These are phyloP conservation scores for Westerdykella sp. DNA, from an alignment of 2,329 filamentous ascomycete species.

Conservation along the genomic window DNA sequence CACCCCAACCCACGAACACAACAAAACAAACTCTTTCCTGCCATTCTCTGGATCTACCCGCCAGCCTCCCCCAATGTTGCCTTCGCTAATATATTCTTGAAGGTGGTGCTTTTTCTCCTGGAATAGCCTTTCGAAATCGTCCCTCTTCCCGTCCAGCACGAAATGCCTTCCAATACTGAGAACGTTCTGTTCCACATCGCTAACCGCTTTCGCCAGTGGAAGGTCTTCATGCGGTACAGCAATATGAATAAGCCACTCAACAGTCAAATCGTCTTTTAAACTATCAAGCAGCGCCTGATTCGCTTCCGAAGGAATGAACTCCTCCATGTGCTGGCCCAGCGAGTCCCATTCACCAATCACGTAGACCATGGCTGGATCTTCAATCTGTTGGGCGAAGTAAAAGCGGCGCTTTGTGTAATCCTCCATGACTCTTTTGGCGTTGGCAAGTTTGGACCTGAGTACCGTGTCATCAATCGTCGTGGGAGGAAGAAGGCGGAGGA, in stretches of 20 bases:
- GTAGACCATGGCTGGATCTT: slow-evolving; percentile 40
- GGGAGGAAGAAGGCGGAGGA: slow-evolving; percentile 33
- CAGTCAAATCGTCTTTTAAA: slow-evolving; percentile 34
- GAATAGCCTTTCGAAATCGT: slow-evolving; percentile 24
- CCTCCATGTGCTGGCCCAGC: slow-evolving; percentile 36
- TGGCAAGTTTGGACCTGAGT: slow-evolving; percentile 27
- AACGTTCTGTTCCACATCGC: slow-evolving; percentile 6
- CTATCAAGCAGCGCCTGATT: slow-evolving; percentile 39
- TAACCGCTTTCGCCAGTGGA: slow-evolving; percentile 16
- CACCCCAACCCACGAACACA: slow-evolving; percentile 36
- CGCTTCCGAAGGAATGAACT: slow-evolving; percentile 39
- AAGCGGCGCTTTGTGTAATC: slow-evolving; percentile 34
- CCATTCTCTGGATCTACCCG: slow-evolving; percentile 33
- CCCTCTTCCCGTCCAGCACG: slow-evolving; percentile 17
- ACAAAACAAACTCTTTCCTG: slow-evolving; percentile 40
- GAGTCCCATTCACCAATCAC: slow-evolving; percentile 45
- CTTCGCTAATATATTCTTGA: slow-evolving; percentile 22
- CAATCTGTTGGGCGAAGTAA: slow-evolving; percentile 39
- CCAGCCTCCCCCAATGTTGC: slow-evolving; percentile 34
- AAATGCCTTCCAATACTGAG: slow-evolving; percentile 34
- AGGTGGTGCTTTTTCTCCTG: slow-evolving; percentile 19
- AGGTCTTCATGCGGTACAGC: slow-evolving; percentile 32
- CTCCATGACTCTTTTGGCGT: slow-evolving; percentile 36
- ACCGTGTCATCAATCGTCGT: slow-evolving; percentile 13
- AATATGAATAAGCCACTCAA: slow-evolving; percentile 43